phyloP scores from a whole-genome alignment of 768 basidiomycete species.

The Suillus sp. region DNA sequence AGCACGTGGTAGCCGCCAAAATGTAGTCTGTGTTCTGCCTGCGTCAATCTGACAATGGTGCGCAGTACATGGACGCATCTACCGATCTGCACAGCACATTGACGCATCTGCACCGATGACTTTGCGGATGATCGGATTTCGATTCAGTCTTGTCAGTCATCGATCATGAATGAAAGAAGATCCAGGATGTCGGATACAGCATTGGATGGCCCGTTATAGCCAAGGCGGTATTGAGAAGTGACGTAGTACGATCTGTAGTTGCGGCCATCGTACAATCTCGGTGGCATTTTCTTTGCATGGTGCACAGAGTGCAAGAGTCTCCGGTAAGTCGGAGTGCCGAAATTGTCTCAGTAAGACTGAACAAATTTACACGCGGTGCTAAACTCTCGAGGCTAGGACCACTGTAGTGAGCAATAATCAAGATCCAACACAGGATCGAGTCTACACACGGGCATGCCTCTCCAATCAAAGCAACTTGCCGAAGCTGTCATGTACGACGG shows the following conservation, averaged over 20 bases:
- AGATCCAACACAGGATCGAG: neutral
- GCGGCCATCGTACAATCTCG: neutral
- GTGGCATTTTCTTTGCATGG: neutral
- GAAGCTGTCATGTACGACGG: neutral
- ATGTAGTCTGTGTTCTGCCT: neutral
- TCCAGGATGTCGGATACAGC: neutral
- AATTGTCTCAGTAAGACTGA: neutral
- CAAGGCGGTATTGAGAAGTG: neutral
- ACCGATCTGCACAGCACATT: neutral
- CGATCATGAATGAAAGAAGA: neutral
- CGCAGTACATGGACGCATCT: neutral
- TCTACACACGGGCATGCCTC: neutral
- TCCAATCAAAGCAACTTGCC: neutral
- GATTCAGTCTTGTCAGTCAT: neutral
- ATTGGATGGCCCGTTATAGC: neutral
- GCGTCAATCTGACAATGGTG: neutral
- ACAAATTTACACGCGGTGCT: neutral
- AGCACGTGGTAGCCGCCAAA: neutral
- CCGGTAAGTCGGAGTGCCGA: neutral
- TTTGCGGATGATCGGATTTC: neutral
- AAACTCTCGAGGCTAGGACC: neutral
- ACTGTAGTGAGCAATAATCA: neutral
- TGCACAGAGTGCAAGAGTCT: neutral
- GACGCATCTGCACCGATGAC: neutral
- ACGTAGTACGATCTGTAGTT: neutral